These are phyloP conservation scores for Nannochloropsis salina DNA, from an alignment of 108 stramenopile genomes.

Conservation along the genomic window DNA sequence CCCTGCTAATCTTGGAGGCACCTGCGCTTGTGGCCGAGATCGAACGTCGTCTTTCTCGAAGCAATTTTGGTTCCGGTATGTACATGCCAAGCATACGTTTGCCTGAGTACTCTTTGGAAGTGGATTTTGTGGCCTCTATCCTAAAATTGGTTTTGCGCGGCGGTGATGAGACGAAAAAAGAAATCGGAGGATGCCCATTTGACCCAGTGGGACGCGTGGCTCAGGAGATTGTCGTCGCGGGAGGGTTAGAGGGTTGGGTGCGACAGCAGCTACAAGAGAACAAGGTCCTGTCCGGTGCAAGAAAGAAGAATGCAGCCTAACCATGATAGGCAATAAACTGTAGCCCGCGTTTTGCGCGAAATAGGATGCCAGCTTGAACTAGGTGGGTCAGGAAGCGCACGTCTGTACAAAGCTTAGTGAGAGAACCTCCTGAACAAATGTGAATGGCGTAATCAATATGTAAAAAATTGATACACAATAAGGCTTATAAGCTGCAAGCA, in stretches of 20 bases:
- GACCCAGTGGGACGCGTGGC: background rate
- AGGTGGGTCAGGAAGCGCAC: no score
- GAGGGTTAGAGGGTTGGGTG: slow-evolving; percentile 16
- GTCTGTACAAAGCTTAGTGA: no score
- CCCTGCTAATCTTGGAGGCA: slow-evolving; percentile 2
- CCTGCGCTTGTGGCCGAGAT: background rate
- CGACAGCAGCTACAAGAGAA: background rate
- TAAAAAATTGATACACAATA: no score
- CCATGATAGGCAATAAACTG: no score
- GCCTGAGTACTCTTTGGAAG: background rate
- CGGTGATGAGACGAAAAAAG: background rate
- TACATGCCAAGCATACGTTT: background rate
- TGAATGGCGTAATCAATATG: no score
- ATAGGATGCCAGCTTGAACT: no score
- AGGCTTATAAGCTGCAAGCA: no score
- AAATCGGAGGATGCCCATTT: background rate
- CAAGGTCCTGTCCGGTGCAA: background rate
- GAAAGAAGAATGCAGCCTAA: background rate
- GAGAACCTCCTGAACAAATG: no score
- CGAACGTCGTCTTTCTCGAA: background rate
- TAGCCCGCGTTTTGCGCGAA: no score
- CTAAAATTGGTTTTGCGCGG: background rate
- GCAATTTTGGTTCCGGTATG: no score
- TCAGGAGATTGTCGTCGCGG: background rate
- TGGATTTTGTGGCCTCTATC: background rate